A percentile compares a stretch with the other conserved stretches of the same genome.
Evolutionary conservation across 768 basidiomycete species (phyloP).

Genomic region (Serendipita sp.): DNA sequence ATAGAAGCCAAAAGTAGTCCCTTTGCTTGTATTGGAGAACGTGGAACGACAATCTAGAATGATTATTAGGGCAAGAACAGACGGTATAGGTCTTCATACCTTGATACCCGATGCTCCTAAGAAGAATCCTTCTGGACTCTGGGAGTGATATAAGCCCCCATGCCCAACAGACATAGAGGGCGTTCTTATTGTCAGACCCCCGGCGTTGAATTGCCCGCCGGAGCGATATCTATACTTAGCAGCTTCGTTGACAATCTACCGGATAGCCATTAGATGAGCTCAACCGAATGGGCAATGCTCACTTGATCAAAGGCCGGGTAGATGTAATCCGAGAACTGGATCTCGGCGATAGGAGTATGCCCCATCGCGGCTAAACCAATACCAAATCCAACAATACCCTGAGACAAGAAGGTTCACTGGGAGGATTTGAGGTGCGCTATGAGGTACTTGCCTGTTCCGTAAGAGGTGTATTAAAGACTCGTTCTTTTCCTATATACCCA

Average conservation of each 20-base stretch:
- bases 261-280: neutral
- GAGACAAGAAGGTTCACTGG: slow-evolving; percentile 15
- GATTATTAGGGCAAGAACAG: neutral
- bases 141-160: slow-evolving; percentile 86
- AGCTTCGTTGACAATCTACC: slow-evolving; percentile 76
- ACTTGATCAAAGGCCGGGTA: slow-evolving; percentile 92
- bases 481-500: slow-evolving; percentile 48
- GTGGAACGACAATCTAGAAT: slow-evolving; percentile 62
- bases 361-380: slow-evolving; percentile 88
- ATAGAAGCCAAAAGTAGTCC: slow-evolving; percentile 75
- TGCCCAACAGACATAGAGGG: slow-evolving; percentile 88
- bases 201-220: slow-evolving; percentile 69
- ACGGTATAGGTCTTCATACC: slow-evolving; percentile 24
- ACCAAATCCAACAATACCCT: slow-evolving; percentile 84
- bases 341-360: slow-evolving; percentile 86
- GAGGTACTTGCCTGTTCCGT: slow-evolving; percentile 42
- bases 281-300: neutral
- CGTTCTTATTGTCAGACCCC: slow-evolving; percentile 63
- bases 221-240: slow-evolving; percentile 87
- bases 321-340: slow-evolving; percentile 76
- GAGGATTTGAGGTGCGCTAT: neutral
- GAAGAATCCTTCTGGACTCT: slow-evolving; percentile 91
- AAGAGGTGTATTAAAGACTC: slow-evolving; percentile 89
- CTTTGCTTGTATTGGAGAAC: slow-evolving; percentile 92
- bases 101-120: slow-evolving; percentile 82